Conservation (phyloP, 2,329 filamentous ascomycete genomes). For the Aureobasidium sp. region DNA sequence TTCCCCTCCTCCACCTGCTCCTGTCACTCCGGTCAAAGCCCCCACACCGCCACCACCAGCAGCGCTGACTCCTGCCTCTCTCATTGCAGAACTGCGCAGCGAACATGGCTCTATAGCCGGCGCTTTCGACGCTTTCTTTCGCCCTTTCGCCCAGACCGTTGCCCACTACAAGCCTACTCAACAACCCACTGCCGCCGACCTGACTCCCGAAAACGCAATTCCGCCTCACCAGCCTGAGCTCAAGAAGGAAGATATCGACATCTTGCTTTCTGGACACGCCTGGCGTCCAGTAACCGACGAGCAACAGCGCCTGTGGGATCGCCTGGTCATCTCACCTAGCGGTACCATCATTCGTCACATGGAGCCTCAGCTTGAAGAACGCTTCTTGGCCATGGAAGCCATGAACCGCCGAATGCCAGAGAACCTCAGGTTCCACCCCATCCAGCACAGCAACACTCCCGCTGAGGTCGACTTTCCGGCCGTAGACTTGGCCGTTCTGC, state of each 20-base stretch:
- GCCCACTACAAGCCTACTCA: conserved; percentile 24
- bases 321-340: conserved; percentile 66
- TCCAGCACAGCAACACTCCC: conserved; percentile 2
- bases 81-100: conserved; percentile 26
- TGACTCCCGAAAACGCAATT: conserved; percentile 23
- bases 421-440: conserved; percentile 17
- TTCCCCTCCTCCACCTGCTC: conserved; percentile 16
- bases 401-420: conserved; percentile 38
- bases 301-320: conserved; percentile 37
- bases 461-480: conserved; percentile 23
- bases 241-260: conserved; percentile 50
- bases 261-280: conserved; percentile 29
- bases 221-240: conserved; percentile 35
- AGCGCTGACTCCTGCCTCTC: conserved; percentile 24
- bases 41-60: conserved; percentile 25
- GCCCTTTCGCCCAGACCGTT: conserved; percentile 20
- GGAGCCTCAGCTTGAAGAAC: conserved; percentile 58
- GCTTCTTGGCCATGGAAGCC: conserved; percentile 61
- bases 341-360: conserved; percentile 70
- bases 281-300: conserved; percentile 21
- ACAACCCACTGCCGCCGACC: conserved; percentile 14
- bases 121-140: conserved; percentile 28
- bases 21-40: conserved; percentile 23
- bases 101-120: conserved; percentile 23
- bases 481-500: conserved; percentile 26